Conservation (phyloP, 768 basidiomycete species). For the Termitomyces sp. region DNA sequence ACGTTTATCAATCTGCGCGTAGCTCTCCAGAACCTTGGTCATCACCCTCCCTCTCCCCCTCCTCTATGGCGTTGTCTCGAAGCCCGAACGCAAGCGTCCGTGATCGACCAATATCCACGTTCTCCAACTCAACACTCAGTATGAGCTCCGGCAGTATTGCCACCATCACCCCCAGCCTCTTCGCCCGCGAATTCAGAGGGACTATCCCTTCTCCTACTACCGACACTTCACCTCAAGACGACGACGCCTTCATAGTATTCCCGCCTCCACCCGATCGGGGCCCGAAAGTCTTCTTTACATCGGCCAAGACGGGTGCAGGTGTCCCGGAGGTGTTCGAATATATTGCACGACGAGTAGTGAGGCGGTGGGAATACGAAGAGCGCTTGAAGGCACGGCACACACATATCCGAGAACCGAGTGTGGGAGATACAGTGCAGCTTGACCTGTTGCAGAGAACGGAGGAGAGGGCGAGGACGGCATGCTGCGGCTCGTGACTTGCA, state of each 20-base stretch:
- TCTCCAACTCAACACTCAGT: conserved; percentile 18
- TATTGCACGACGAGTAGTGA: conserved; percentile 58
- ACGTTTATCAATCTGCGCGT: conserved; percentile 56
- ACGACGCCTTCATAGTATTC: conserved; percentile 10
- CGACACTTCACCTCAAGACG: not conserved
- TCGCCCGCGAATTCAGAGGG: conserved; percentile 31
- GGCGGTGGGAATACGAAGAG: conserved; percentile 67
- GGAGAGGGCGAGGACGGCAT: not conserved
- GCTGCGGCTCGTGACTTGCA: conserved; percentile 15
- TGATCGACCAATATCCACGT: conserved; percentile 23
- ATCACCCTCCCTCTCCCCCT: conserved; percentile 16
- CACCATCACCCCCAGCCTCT: conserved; percentile 61
- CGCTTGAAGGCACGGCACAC: conserved; percentile 41
- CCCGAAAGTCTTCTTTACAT: conserved; percentile 69
- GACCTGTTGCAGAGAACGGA: conserved; percentile 8
- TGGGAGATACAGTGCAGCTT: conserved; percentile 33
- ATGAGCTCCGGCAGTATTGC: conserved; percentile 42
- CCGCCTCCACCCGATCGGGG: conserved; percentile 43
- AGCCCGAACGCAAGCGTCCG: conserved; percentile 20
- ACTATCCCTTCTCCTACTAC: conserved; percentile 1
- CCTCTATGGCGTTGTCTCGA: conserved; percentile 1
- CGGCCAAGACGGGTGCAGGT: conserved; percentile 74
- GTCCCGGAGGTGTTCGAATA: conserved; percentile 77
- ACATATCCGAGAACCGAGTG: conserved; percentile 34
- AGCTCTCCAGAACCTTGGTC: conserved; percentile 48